Percentiles rank a stretch among this genome's conserved stretches.
Conservation (phyloP, 768 basidiomycete genomes). For the Boletus pseudopeckii region DNA sequence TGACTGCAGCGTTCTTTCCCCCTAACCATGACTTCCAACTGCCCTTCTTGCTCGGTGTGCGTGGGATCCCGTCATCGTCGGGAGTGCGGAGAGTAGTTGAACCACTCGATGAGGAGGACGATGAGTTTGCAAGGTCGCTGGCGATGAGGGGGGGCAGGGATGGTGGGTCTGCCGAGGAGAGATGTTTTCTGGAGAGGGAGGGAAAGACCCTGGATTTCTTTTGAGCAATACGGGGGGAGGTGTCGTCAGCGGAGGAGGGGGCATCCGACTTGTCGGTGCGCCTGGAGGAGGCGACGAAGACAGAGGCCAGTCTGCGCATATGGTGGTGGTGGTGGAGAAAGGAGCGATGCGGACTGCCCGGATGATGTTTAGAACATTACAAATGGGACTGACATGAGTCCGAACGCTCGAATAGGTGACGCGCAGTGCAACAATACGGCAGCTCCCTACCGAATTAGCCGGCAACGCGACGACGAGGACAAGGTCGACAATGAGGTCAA, state of each 20-base stretch:
- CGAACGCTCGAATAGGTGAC: not conserved
- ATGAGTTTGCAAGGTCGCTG: constrained; percentile 43
- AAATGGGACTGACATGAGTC: constrained; percentile 30
- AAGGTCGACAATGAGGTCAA: constrained; percentile 7
- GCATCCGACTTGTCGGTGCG: constrained; percentile 28
- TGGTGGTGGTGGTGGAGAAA: constrained; percentile 23
- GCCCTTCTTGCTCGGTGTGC: constrained; percentile 39
- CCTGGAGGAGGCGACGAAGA: constrained; percentile 47
- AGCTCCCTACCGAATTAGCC: constrained; percentile 22
- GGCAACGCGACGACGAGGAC: constrained; percentile 1
- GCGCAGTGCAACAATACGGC: constrained; percentile 5
- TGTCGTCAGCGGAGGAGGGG: constrained; percentile 16
- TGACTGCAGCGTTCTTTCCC: constrained; percentile 31
- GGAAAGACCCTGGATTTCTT: constrained; percentile 24
- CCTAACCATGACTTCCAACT: constrained; percentile 59
- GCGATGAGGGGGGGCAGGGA: constrained; percentile 22
- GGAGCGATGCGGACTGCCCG: constrained; percentile 16
- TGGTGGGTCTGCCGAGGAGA: constrained; percentile 12
- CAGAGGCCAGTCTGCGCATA: constrained; percentile 67
- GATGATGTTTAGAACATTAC: constrained; percentile 32
- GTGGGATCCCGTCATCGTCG: constrained; percentile 48
- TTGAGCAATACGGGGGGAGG: constrained; percentile 12
- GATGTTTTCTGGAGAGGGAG: constrained; percentile 30
- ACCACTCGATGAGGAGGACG: constrained; percentile 60
- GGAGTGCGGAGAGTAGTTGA: constrained; percentile 55